These are phyloP conservation scores for Blastobotrys apis DNA, from an alignment of 1,139 yeast species.

Conservation along the genomic window DNA sequence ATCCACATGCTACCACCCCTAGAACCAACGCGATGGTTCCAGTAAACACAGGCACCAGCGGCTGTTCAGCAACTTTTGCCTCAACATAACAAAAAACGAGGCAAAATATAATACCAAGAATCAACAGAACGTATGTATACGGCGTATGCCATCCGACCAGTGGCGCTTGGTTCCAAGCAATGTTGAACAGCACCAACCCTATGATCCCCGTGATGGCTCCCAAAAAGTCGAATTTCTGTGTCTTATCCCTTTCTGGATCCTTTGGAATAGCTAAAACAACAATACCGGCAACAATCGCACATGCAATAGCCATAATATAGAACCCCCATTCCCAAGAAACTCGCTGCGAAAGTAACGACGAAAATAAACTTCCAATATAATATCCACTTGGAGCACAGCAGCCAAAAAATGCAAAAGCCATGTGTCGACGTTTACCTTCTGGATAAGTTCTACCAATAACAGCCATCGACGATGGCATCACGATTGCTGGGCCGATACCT, in stretches of 20 bases:
- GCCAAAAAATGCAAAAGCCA: slow-evolving; percentile 49
- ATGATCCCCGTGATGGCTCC: slow-evolving; percentile 47
- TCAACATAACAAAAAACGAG: slow-evolving; percentile 41
- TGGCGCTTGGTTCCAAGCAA: slow-evolving; percentile 63
- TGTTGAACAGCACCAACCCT: slow-evolving; percentile 49
- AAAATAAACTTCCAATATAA: slow-evolving; percentile 47
- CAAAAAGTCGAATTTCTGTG: slow-evolving; percentile 41
- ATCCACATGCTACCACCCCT: slow-evolving; percentile 51
- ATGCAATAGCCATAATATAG: slow-evolving; percentile 45
- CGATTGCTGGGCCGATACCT: slow-evolving; percentile 57
- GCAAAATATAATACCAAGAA: slow-evolving; percentile 44
- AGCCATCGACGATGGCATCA: slow-evolving; percentile 56
- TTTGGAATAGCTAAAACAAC: slow-evolving; percentile 45
- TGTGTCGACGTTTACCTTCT: slow-evolving; percentile 40
- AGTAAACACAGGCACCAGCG: slow-evolving; percentile 46
- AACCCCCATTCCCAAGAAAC: slow-evolving; percentile 58
- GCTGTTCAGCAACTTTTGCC: slow-evolving; percentile 36
- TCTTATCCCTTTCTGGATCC: slow-evolving; percentile 2
- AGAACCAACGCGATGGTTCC: slow-evolving; percentile 46
- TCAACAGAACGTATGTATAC: slow-evolving; percentile 48
- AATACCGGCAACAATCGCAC: slow-evolving; percentile 30
- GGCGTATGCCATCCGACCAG: slow-evolving; percentile 51
- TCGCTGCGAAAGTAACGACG: slow-evolving; percentile 42
- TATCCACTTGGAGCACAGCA: slow-evolving; percentile 60
- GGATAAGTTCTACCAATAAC: slow-evolving; percentile 51